Conservation (phyloP, 768 basidiomycete species). For the Boletus sensibilis region DNA sequence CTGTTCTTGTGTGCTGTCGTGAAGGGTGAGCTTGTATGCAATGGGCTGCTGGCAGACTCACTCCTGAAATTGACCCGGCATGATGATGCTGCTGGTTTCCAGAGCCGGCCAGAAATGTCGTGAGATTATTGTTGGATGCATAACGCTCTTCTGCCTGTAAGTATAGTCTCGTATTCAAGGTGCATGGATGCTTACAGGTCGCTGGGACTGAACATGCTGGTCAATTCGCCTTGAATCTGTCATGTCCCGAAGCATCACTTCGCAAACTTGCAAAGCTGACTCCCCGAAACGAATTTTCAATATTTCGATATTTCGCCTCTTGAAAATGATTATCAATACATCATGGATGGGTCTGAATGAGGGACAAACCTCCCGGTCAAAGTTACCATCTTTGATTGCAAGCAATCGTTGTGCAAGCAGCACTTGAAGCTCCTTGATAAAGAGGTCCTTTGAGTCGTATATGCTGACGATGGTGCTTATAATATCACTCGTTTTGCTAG, state of each 20-base stretch:
- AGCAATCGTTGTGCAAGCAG: slow-evolving; percentile 86
- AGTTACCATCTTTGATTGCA: slow-evolving; percentile 74
- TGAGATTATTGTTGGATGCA: slow-evolving; percentile 92
- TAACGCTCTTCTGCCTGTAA: slow-evolving; percentile 47
- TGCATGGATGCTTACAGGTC: slow-evolving; percentile 44
- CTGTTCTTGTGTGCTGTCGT: slow-evolving; percentile 61
- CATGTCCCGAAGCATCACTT: slow-evolving; percentile 98
- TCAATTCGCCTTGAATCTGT: slow-evolving; percentile 91
- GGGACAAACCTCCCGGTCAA: slow-evolving; percentile 57
- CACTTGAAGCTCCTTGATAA: slow-evolving; percentile 93
- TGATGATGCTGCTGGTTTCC: slow-evolving; percentile 64
- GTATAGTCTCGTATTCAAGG: neutral
- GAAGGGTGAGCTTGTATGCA: slow-evolving; percentile 1
- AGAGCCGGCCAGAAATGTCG: slow-evolving; percentile 93
- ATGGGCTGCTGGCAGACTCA: slow-evolving; percentile 36
- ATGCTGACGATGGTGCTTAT: slow-evolving; percentile 96
- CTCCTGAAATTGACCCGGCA: slow-evolving; percentile 86
- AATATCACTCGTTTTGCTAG: slow-evolving; percentile 89
- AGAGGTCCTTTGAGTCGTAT: slow-evolving; percentile 95
- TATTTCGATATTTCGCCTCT: slow-evolving; percentile 92
- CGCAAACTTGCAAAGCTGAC: slow-evolving; percentile 87
- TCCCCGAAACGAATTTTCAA: slow-evolving; percentile 97
- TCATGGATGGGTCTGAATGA: neutral
- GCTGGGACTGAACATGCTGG: slow-evolving; percentile 78
- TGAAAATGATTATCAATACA: slow-evolving; percentile 7